These are phyloP conservation scores for Phylloporus rhodoxanthus DNA, from an alignment of 768 basidiomycete species.

Conservation along the genomic window DNA sequence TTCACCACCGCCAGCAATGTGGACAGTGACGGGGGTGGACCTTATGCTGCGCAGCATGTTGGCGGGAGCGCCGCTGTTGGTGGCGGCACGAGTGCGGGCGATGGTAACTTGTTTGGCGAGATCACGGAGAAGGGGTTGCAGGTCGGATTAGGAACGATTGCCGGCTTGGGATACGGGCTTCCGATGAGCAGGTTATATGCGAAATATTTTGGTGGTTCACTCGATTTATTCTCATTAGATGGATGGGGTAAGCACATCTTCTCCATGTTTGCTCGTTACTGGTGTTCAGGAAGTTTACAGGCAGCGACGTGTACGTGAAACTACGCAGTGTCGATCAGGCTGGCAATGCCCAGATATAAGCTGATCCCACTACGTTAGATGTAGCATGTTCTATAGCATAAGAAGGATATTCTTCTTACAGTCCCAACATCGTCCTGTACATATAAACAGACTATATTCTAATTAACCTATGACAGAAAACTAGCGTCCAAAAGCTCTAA, in stretches of 20 bases:
- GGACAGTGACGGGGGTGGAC: constrained; percentile 51
- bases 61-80: constrained; percentile 63
- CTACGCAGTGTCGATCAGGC: constrained; percentile 48
- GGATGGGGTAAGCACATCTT: constrained; percentile 60
- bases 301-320: constrained; percentile 51
- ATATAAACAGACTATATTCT: neutral
- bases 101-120: constrained; percentile 63
- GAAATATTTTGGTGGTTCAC: constrained; percentile 80
- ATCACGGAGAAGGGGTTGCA: constrained; percentile 74
- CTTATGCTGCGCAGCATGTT: constrained; percentile 75
- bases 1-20: constrained; percentile 75
- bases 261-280: neutral
- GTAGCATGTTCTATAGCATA: neutral
- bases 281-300: constrained; percentile 17
- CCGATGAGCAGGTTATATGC: constrained; percentile 77
- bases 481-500: neutral
- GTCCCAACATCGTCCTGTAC: neutral
- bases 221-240: constrained; percentile 76
- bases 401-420: neutral
- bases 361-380: neutral
- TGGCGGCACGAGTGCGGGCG: constrained; percentile 35
- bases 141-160: constrained; percentile 82
- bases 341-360: constrained; percentile 44
- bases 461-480: constrained; percentile 1
- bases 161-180: constrained; percentile 82